These are phyloP conservation scores for Fomes fomentarius DNA, from an alignment of 1,284 basidiomycete genomes.

Conservation along the genomic window DNA sequence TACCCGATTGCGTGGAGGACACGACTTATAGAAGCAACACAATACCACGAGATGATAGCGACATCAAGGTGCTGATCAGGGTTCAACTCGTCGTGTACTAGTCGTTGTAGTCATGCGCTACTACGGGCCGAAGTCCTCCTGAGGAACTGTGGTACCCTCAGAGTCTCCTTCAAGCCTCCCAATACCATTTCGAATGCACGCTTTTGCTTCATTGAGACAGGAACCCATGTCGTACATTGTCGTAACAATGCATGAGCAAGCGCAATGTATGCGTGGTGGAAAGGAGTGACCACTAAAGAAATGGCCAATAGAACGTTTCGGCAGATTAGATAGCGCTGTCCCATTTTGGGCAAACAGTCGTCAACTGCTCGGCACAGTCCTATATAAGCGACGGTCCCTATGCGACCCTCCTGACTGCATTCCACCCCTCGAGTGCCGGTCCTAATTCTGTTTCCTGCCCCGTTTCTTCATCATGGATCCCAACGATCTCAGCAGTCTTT, in stretches of 20 bases:
- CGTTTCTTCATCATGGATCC: slow-evolving; percentile 32
- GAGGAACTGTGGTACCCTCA: neutral
- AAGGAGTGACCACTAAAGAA: neutral
- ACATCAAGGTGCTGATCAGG: slow-evolving; percentile 13
- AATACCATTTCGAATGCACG: too few species aligned
- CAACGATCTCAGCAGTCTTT: slow-evolving; percentile 39
- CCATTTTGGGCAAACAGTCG: slow-evolving; percentile 23
- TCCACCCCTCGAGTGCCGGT: slow-evolving; percentile 3
- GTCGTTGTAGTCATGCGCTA: neutral
- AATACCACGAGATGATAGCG: neutral
- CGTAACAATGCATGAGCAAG: too few species aligned
- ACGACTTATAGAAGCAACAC: slow-evolving; percentile 1
- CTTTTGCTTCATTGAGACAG: too few species aligned
- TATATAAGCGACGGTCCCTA: slow-evolving; percentile 22
- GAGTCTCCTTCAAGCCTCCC: too few species aligned
- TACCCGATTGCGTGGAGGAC: neutral
- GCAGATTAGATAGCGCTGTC: slow-evolving; percentile 18
- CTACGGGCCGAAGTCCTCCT: neutral
- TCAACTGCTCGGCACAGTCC: slow-evolving; percentile 21
- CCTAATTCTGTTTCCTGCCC: neutral
- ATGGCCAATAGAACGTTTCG: neutral
- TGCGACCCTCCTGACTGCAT: slow-evolving; percentile 12
- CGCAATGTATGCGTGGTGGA: neutral
- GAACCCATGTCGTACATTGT: too few species aligned
- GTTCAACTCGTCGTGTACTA: neutral